Conservation (phyloP, 148 eudicot species). For the Cornus suecica region DNA sequence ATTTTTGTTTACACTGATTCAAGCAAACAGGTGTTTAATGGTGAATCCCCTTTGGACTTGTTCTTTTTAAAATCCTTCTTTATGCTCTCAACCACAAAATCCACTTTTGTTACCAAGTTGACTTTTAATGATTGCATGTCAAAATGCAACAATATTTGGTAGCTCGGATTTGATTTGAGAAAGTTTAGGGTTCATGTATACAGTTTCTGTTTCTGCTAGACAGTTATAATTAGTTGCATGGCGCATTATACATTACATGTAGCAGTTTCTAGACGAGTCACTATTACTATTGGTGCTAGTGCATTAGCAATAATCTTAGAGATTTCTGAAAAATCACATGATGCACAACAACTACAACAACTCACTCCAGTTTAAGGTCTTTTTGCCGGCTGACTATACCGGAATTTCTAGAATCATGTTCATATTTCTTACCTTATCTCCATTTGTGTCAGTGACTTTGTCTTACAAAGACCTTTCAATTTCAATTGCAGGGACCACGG, state of each 20-base stretch:
- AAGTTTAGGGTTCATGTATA: background rate
- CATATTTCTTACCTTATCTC: background rate
- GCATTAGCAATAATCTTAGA: background rate
- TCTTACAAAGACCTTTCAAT: background rate
- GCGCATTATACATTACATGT: background rate
- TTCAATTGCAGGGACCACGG: constrained; percentile 38
- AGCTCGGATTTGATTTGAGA: background rate
- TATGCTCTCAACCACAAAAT: background rate
- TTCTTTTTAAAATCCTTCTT: no score
- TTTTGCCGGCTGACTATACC: background rate
- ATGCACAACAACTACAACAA: background rate
- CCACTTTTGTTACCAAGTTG: background rate
- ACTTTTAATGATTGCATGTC: background rate
- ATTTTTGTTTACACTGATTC: background rate
- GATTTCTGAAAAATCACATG: background rate
- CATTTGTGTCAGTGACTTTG: background rate
- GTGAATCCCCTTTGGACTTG: background rate
- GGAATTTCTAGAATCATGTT: background rate
- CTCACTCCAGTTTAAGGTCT: background rate
- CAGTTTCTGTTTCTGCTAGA: background rate
- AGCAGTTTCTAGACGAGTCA: background rate
- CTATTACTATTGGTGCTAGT: background rate
- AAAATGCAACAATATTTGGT: background rate
- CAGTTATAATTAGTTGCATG: background rate
- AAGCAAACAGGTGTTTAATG: background rate